Percentiles rank a stretch among this genome's conserved stretches.
These are phyloP conservation scores for Bombardia bombarda DNA, from an alignment of 495 filamentous ascomycete genomes.

Conservation along the genomic window DNA sequence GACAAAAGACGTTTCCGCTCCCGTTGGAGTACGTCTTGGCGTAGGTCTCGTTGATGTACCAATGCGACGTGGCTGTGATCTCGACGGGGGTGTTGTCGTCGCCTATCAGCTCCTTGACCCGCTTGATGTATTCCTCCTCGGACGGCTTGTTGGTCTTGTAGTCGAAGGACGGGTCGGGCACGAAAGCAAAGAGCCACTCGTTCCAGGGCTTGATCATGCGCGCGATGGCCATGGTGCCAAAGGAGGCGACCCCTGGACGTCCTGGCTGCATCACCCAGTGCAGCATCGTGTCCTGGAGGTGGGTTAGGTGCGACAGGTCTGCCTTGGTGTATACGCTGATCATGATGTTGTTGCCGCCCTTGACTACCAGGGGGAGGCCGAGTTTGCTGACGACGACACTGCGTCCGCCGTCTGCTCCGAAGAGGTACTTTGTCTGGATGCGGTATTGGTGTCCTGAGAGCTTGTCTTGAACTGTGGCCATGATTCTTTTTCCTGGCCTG, in stretches of 20 bases:
- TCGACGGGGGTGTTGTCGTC: slow-evolving; percentile 31
- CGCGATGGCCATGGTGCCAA: slow-evolving; percentile 15
- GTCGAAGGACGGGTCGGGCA: slow-evolving; percentile 12
- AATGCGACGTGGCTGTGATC: slow-evolving; percentile 19
- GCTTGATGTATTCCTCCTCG: slow-evolving; percentile 21
- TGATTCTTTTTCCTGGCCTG: too few species aligned
- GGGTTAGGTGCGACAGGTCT: slow-evolving; percentile 39
- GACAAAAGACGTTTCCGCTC: slow-evolving; percentile 19
- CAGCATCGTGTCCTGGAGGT: slow-evolving; percentile 40
- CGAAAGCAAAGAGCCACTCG: slow-evolving; percentile 29
- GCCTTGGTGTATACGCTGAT: slow-evolving; percentile 41
- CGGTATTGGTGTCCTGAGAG: slow-evolving; percentile 30
- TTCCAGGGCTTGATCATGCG: slow-evolving; percentile 30
- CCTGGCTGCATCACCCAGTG: slow-evolving; percentile 36
- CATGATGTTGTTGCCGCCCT: slow-evolving; percentile 31
- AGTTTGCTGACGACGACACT: slow-evolving; percentile 35
- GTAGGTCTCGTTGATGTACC: slow-evolving; percentile 28
- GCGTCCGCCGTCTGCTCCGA: slow-evolving; percentile 45
- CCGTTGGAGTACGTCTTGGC: slow-evolving; percentile 25
- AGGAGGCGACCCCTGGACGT: slow-evolving; percentile 13
- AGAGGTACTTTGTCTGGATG: slow-evolving; percentile 42
- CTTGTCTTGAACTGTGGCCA: slow-evolving; percentile 30
- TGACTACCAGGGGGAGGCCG: slow-evolving; percentile 29
- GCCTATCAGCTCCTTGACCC: slow-evolving; percentile 40
- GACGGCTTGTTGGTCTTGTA: slow-evolving; percentile 11